Percentiles rank a stretch among this genome's conserved stretches.
These are phyloP conservation scores for Rasamsonia emersonii DNA, from an alignment of 2,329 filamentous ascomycete species.

Conservation along the genomic window DNA sequence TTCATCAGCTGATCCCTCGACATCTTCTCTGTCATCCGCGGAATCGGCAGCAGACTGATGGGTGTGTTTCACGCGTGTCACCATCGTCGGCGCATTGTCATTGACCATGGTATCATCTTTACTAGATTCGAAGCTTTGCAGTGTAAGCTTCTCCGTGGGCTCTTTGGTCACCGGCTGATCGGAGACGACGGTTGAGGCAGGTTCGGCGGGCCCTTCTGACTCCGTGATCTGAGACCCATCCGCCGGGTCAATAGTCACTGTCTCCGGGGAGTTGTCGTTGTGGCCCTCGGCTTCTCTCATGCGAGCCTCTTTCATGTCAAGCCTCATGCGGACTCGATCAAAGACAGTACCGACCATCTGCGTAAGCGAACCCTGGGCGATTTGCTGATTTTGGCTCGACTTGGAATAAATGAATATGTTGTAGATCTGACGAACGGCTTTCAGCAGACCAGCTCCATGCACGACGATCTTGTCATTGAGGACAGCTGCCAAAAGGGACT, in stretches of 20 bases:
- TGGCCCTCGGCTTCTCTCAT: constrained; percentile 35
- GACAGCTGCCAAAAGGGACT: constrained; percentile 88
- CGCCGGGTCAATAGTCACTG: constrained; percentile 27
- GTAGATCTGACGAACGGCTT: constrained; percentile 95
- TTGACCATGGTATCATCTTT: constrained; percentile 59
- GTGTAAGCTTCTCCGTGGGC: constrained; percentile 51
- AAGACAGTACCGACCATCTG: constrained; percentile 99
- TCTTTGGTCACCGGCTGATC: constrained; percentile 45
- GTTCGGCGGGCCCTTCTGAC: constrained; percentile 38
- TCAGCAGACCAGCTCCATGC: constrained; percentile 88
- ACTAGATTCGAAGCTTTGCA: constrained; percentile 60
- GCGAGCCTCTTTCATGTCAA: constrained; percentile 79
- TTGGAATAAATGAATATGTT: constrained; percentile 97
- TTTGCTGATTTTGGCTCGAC: constrained; percentile 88
- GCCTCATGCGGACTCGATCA: constrained; percentile 77
- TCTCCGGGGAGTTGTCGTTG: constrained; percentile 24
- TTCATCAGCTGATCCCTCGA: constrained; percentile 45
- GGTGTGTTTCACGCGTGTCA: constrained; percentile 49
- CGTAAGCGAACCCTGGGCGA: constrained; percentile 90
- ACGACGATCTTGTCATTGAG: constrained; percentile 98
- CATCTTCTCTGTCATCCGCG: constrained; percentile 32
- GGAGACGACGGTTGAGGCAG: constrained; percentile 22
- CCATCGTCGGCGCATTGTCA: constrained; percentile 59
- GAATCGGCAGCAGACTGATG: constrained; percentile 31
- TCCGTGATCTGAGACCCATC: constrained; percentile 39